Percentiles rank a stretch among this genome's conserved stretches.
Conservation (phyloP, 139 green algal species). For the Picochlorum sp. region DNA sequence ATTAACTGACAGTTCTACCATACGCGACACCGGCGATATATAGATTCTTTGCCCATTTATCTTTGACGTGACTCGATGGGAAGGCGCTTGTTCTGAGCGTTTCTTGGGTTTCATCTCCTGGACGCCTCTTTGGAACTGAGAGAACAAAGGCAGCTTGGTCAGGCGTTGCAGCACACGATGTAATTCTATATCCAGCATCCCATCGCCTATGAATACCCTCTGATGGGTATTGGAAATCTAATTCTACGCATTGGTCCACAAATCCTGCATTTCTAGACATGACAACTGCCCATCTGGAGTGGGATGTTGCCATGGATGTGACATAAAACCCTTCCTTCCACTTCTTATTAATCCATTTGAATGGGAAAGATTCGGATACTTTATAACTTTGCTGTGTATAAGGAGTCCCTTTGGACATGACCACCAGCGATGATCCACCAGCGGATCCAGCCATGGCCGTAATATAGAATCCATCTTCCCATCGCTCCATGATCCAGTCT, state of each 20-base stretch:
- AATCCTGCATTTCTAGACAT: conserved; percentile 98
- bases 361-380: conserved; percentile 95
- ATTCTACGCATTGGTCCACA: conserved; percentile 95
- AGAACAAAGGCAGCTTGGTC: conserved; percentile 73
- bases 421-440: conserved; percentile 67
- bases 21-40: conserved; percentile 95
- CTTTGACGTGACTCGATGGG: conserved; percentile 93
- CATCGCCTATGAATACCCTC: conserved; percentile 96
- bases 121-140: conserved; percentile 59
- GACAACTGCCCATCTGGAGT: conserved; percentile 95
- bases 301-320: conserved; percentile 91
- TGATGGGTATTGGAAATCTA: conserved; percentile 98
- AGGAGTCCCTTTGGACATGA: conserved; percentile 92
- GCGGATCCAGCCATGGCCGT: conserved; percentile 86
- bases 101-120: conserved; percentile 95
- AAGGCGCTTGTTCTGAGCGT: conserved; percentile 93
- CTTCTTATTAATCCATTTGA: conserved; percentile 99
- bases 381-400: conserved; percentile 99
- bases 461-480: conserved; percentile 99
- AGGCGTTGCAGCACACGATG: conserved; percentile 85
- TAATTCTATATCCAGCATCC: conserved; percentile 96
- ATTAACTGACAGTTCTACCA: conserved; percentile 78
- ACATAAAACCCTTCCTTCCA: conserved; percentile 99
- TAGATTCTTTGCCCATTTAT: conserved; percentile 98
- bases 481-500: conserved; percentile 99